A percentile compares a stretch with the other conserved stretches of the same genome.
phyloP scores from a whole-genome alignment of 2,329 filamentous ascomycete species.

The Teratosphaeria nubilosa region DNA sequence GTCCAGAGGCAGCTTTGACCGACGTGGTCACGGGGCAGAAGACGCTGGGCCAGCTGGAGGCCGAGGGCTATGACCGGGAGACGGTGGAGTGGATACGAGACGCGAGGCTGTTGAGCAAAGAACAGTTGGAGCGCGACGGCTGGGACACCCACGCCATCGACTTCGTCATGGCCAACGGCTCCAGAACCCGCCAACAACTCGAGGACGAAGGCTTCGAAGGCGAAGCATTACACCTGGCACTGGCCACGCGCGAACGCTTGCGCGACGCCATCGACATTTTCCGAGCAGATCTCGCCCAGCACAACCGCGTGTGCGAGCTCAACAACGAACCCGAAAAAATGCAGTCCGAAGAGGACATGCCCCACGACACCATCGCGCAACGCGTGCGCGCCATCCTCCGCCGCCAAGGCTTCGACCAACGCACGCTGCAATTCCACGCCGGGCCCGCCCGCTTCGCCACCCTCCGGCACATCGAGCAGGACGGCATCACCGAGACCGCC shows the following conservation, averaged over 20 bases:
- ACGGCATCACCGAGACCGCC: conserved; percentile 20
- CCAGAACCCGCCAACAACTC: conserved; percentile 9
- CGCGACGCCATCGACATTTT: conserved; percentile 3
- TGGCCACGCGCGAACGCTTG: neutral
- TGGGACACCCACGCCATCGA: conserved; percentile 13
- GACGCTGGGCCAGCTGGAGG: conserved; percentile 9
- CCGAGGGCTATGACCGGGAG: conserved; percentile 14
- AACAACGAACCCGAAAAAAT: neutral
- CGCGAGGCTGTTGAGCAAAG: conserved; percentile 11
- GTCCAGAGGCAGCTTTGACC: conserved; percentile 19
- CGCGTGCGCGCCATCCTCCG: conserved; percentile 3
- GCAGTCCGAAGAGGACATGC: neutral
- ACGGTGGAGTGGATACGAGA: conserved; percentile 16
- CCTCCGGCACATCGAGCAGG: conserved; percentile 14
- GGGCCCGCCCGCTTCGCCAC: conserved; percentile 6
- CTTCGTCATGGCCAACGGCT: conserved; percentile 11
- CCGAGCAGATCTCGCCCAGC: neutral
- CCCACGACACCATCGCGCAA: neutral
- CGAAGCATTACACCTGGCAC: conserved; percentile 7
- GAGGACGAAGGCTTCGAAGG: conserved; percentile 8
- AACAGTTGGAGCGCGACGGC: conserved; percentile 17
- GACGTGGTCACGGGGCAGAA: conserved; percentile 13
- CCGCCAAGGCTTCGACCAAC: conserved; percentile 2
- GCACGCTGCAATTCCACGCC: conserved; percentile 8
- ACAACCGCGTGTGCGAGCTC: neutral